Evolutionary conservation across 306 rosid genomes (phyloP).

Genomic region (Begonia masoniana): DNA sequence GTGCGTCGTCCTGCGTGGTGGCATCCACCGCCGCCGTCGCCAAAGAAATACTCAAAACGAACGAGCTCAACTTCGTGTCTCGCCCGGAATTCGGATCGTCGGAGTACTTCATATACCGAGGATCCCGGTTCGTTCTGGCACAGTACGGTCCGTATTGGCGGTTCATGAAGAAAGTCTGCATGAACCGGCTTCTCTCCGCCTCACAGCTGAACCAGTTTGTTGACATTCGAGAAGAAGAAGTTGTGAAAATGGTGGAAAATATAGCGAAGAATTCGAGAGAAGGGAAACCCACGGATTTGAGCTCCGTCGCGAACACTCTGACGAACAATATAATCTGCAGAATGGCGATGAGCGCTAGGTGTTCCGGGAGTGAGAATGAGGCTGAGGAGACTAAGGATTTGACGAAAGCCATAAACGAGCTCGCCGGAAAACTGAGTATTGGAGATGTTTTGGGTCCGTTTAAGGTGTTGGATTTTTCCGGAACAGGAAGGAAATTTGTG

Average conservation of each 20-base stretch:
- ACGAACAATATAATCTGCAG: slow-evolving; percentile 38
- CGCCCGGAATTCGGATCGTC: slow-evolving; percentile 41
- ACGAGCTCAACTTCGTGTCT: slow-evolving; percentile 32
- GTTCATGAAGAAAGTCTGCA: slow-evolving; percentile 49
- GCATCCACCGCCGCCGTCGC: slow-evolving; percentile 43
- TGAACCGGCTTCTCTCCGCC: slow-evolving; percentile 33
- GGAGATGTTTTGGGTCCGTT: slow-evolving; percentile 52
- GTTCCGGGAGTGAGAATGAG: slow-evolving; percentile 19
- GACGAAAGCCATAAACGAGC: slow-evolving; percentile 19
- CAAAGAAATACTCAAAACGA: slow-evolving; percentile 35
- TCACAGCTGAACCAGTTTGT: slow-evolving; percentile 18
- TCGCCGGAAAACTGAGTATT: slow-evolving; percentile 42
- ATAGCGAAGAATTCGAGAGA: slow-evolving; percentile 11
- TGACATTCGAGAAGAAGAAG: slow-evolving; percentile 26
- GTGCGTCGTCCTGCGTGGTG: slow-evolving; percentile 36
- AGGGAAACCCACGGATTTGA: slow-evolving; percentile 18
- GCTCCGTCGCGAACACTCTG: slow-evolving; percentile 15
- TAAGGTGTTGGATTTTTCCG: slow-evolving; percentile 45
- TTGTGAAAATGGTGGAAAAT: slow-evolving; percentile 20
- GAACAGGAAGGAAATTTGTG: slow-evolving; percentile 28
- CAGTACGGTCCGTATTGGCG: slow-evolving; percentile 48
- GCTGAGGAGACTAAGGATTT: slow-evolving; percentile 22
- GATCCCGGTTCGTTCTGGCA: slow-evolving; percentile 32
- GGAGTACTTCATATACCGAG: slow-evolving; percentile 24
- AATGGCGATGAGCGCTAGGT: slow-evolving; percentile 43